Evolutionary conservation across 352 stramenopile species (phyloP).

Genomic region (Phytopythium delawarense): DNA sequence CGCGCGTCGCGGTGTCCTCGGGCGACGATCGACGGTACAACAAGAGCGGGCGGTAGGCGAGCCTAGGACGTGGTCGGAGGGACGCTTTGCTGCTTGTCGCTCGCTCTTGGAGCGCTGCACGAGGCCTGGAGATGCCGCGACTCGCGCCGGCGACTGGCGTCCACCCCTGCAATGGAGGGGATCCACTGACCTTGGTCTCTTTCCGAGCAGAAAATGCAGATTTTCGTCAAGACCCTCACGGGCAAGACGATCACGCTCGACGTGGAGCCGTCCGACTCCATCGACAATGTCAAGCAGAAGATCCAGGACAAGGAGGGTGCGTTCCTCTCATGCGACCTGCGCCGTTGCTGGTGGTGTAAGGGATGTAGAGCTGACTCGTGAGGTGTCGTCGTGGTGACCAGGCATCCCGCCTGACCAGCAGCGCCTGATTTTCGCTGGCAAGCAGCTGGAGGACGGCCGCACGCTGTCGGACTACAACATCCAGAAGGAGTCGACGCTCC

Average conservation of each 20-base stretch:
- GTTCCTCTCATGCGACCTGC: slow-evolving; percentile 4
- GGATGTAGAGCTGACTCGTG: not conserved
- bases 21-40: not conserved
- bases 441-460: slow-evolving; percentile 97
- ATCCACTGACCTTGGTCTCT: slow-evolving; percentile 6
- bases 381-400: slow-evolving; percentile 11
- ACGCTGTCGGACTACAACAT: slow-evolving; percentile 95
- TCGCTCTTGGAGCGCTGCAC: not conserved
- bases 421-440: slow-evolving; percentile 99
- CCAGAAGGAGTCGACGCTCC: slow-evolving; percentile 97
- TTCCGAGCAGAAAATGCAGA: slow-evolving; percentile 86
- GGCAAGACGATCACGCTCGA: slow-evolving; percentile 99
- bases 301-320: slow-evolving; percentile 99
- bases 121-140: not conserved
- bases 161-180: not conserved
- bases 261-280: slow-evolving; percentile 98
- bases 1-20: not conserved
- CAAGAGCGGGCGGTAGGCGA: not conserved
- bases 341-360: not conserved
- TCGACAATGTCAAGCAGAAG: slow-evolving; percentile 99
- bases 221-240: slow-evolving; percentile 95
- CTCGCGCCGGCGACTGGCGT: not conserved
- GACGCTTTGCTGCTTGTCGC: not conserved
- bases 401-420: slow-evolving; percentile 99
- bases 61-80: not conserved